Evolutionary conservation across 163 green algal genomes (phyloP), one percentile per base, ranked within the genome.

Genomic region (Chloromonas sp.): DNA sequence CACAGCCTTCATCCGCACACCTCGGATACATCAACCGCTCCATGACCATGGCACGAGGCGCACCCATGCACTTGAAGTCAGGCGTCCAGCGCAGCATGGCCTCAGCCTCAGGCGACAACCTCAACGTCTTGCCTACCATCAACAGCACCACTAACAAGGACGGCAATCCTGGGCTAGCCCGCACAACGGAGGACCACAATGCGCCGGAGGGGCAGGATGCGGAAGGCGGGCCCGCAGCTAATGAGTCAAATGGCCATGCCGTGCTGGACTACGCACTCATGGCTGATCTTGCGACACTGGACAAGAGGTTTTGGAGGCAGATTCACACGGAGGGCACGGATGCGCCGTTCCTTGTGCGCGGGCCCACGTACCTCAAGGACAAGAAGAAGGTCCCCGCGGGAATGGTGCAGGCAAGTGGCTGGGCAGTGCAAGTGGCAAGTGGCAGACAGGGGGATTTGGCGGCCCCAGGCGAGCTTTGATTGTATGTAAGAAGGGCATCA

Each of bases 361-460:
- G 94, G 13, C 84, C 89, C 13, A 90, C 85, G 5, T 97, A 97
- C 89, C 88, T 97, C 11, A 87, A 90, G 61, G 93, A 96, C 81
- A 79, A 86, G 3, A 93, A 92, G 84, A 97, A 97, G 90, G 89
- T 95, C 60, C 86, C 91, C 3, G 91, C 93, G 15, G 89, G 93
- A 70, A 15, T 80, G 83, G 66, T 83, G 58, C 60, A n/a, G 78
- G 79, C 71, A 11, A 71, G 79, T 60, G 1, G 58, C 57, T 62
- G 58, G 57, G 2, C 78, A 82, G 78, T 58, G 66, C 57, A 2
- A 82, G 78, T 3, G 57, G 58, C 36, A 82, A 15, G 3, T 3
- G 15, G 78, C 36, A 82, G 78, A 76, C 36, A 36, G 36, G 36
- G 36, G 36, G 36, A 36, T 36, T 36, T 36, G 36, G 36, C 36